Evolutionary conservation across 2,329 filamentous ascomycete species (phyloP).

Genomic region (Trichophyton benhamiae): DNA sequence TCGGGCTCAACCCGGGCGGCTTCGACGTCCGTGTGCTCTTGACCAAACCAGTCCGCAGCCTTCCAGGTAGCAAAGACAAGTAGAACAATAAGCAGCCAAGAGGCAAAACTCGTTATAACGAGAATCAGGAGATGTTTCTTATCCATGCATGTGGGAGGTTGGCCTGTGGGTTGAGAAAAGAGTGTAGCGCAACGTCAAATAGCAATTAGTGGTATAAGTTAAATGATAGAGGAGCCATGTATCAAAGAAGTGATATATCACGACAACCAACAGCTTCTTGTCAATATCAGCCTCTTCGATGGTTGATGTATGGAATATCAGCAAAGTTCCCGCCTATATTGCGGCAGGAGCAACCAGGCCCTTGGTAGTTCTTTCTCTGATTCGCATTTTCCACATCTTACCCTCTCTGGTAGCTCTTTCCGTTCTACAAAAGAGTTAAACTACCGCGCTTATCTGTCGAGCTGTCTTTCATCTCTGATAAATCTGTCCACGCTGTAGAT

Average conservation of each 20-base stretch:
- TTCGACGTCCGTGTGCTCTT: neutral
- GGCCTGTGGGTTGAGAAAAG: neutral
- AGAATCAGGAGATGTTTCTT: neutral
- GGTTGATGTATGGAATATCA: neutral
- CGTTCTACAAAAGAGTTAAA: too few species aligned
- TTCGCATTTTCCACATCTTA: too few species aligned
- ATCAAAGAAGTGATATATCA: neutral
- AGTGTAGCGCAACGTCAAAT: neutral
- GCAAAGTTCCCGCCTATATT: too few species aligned
- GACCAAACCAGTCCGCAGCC: neutral
- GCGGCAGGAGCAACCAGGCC: neutral
- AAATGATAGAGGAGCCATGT: neutral
- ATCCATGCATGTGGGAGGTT: neutral
- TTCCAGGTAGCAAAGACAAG: constrained; percentile 4
- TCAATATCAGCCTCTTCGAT: neutral
- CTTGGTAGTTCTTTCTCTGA: neutral
- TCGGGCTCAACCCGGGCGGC: neutral
- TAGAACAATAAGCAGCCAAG: neutral
- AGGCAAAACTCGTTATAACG: neutral
- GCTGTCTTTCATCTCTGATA: too few species aligned
- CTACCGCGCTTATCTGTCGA: too few species aligned
- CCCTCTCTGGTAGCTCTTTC: too few species aligned
- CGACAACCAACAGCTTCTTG: neutral
- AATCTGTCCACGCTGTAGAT: too few species aligned
- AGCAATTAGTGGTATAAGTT: neutral